Percentiles rank a stretch among this genome's conserved stretches.
Evolutionary conservation across 495 filamentous ascomycete species (phyloP).

Genomic region (Aspergillus nanangensis): DNA sequence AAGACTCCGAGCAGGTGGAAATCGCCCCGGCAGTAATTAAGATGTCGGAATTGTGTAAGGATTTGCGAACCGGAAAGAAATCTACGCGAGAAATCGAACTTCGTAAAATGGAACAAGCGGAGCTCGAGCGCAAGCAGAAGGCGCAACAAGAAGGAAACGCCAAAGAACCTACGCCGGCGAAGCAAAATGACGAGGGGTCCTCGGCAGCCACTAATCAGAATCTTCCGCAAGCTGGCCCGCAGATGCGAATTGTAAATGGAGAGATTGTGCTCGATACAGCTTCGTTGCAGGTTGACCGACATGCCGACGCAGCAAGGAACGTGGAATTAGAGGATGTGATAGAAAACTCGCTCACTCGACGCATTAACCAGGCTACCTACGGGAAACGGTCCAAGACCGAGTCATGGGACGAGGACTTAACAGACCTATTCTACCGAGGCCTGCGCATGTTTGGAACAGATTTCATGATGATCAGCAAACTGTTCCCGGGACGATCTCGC

Average conservation of each 20-base stretch:
- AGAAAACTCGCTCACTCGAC: slow-evolving; percentile 78
- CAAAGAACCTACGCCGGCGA: slow-evolving; percentile 19
- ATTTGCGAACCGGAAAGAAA: slow-evolving; percentile 71
- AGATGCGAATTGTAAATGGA: slow-evolving; percentile 74
- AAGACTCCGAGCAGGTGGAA: slow-evolving; percentile 66
- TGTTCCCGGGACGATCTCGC: slow-evolving; percentile 73
- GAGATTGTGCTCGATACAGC: slow-evolving; percentile 74
- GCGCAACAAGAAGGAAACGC: slow-evolving; percentile 31
- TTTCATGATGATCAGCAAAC: slow-evolving; percentile 78
- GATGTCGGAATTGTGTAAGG: slow-evolving; percentile 79
- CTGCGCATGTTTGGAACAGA: slow-evolving; percentile 89
- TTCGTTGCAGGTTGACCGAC: slow-evolving; percentile 76
- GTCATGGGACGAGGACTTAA: slow-evolving; percentile 72
- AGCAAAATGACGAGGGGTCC: slow-evolving; percentile 22
- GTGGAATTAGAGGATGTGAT: slow-evolving; percentile 58
- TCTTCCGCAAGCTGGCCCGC: slow-evolving; percentile 36
- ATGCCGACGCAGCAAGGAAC: slow-evolving; percentile 57
- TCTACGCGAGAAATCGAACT: slow-evolving; percentile 66
- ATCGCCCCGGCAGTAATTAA: slow-evolving; percentile 66
- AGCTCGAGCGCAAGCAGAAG: slow-evolving; percentile 43
- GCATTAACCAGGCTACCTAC: slow-evolving; percentile 69
- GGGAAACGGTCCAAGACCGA: slow-evolving; percentile 66
- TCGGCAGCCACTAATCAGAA: slow-evolving; percentile 13
- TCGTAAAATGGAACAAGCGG: slow-evolving; percentile 48
- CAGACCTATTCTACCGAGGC: slow-evolving; percentile 79